Evolutionary conservation across 495 filamentous ascomycete genomes (phyloP).

Genomic region (Penicillium alfredii): DNA sequence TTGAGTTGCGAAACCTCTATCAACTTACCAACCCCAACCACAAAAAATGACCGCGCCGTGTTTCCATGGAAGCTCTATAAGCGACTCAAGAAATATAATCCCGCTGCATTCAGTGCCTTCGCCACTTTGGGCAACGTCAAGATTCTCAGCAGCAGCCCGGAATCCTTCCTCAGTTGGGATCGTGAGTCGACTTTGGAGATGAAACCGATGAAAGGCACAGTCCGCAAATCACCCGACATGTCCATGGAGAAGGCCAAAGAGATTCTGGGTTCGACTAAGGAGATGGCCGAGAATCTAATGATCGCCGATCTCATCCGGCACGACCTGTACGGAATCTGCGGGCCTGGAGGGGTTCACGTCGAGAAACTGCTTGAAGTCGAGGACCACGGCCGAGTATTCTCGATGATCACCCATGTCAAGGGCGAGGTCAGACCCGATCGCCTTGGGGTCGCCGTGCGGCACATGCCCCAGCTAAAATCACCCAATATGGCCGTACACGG

Average conservation of each 20-base stretch:
- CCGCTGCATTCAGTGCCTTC: constrained; percentile 83
- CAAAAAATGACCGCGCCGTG: constrained; percentile 12
- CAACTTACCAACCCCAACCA: constrained; percentile 29
- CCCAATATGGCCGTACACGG: constrained; percentile 47
- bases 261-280: constrained; percentile 73
- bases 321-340: constrained; percentile 77
- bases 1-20: constrained; percentile 71
- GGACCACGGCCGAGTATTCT: constrained; percentile 82
- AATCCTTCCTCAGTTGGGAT: constrained; percentile 78
- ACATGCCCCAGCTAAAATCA: constrained; percentile 30
- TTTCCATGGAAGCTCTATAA: constrained; percentile 67
- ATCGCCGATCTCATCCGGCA: constrained; percentile 93
- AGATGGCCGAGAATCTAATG: constrained; percentile 96
- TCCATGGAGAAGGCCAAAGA: constrained; percentile 62
- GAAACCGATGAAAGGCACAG: constrained; percentile 92
- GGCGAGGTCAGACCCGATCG: constrained; percentile 47
- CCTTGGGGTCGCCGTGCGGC: constrained; percentile 30
- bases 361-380: constrained; percentile 74
- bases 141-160: constrained; percentile 80
- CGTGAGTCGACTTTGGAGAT: constrained; percentile 42
- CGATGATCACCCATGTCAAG: constrained; percentile 83
- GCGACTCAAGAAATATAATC: constrained; percentile 63
- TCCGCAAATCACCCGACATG: constrained; percentile 60
- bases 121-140: constrained; percentile 63
- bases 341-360: constrained; percentile 59